Percentiles rank a stretch among this genome's conserved stretches.
Evolutionary conservation across 495 filamentous ascomycete species (phyloP).

Genomic region (Letharia lupina): DNA sequence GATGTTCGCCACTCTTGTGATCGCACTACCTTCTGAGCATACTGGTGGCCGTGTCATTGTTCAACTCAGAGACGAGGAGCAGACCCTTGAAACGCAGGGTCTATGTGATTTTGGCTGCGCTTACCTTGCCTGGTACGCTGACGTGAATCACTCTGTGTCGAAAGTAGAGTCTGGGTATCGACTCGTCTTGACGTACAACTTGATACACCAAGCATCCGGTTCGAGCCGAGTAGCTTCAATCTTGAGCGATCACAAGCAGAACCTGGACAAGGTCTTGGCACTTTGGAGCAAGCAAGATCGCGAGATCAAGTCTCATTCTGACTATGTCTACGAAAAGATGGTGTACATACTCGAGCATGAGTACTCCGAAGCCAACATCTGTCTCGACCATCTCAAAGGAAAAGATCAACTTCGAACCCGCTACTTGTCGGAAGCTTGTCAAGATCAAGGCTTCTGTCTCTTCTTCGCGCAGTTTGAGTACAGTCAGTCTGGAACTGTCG

Average conservation of each 20-base stretch:
- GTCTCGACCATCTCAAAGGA: slow-evolving; percentile 34
- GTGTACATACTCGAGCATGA: slow-evolving; percentile 40
- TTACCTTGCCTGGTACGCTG: slow-evolving; percentile 45
- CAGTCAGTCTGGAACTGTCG: no score
- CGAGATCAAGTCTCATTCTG: background rate
- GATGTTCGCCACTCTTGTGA: slow-evolving; percentile 50
- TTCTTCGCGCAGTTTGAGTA: no score
- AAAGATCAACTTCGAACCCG: slow-evolving; percentile 30
- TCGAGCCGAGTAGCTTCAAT: slow-evolving; percentile 5
- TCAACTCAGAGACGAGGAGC: slow-evolving; percentile 32
- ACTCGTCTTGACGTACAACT: slow-evolving; percentile 48
- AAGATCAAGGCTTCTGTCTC: no score
- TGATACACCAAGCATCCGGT: slow-evolving; percentile 32
- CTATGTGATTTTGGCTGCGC: slow-evolving; percentile 32
- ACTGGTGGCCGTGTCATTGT: slow-evolving; percentile 43
- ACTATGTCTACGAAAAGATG: slow-evolving; percentile 15
- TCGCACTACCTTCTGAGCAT: slow-evolving; percentile 45
- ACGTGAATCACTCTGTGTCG: slow-evolving; percentile 46
- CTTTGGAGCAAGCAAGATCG: slow-evolving; percentile 21
- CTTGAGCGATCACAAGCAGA: slow-evolving; percentile 17
- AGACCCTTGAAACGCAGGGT: slow-evolving; percentile 29
- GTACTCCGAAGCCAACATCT: slow-evolving; percentile 40
- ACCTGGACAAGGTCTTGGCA: slow-evolving; percentile 26
- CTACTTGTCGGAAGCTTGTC: slow-evolving; percentile 29
- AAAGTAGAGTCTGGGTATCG: slow-evolving; percentile 44